A percentile compares a stretch with the other conserved stretches of the same genome.
Conservation (phyloP, 495 filamentous ascomycete species). For the Penicillium odoratum region DNA sequence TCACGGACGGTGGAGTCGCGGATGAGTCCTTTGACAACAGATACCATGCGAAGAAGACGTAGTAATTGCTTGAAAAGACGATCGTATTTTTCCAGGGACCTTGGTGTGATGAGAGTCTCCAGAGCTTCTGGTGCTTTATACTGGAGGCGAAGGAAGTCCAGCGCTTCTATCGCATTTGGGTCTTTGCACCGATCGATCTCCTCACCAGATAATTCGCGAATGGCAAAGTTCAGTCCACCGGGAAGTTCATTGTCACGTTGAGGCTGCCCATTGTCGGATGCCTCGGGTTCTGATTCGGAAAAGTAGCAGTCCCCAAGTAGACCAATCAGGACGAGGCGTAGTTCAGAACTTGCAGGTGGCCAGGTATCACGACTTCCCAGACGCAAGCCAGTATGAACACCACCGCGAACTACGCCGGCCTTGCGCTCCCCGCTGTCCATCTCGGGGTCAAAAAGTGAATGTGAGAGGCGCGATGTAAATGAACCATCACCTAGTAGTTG, state of each 20-base stretch:
- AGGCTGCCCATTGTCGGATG: conserved; percentile 21
- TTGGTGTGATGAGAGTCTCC: conserved; percentile 66
- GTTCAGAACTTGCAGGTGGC: conserved; percentile 91
- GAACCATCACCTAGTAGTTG: conserved; percentile 83
- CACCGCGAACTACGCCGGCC: conserved; percentile 63
- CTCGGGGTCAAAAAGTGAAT: conserved; percentile 86
- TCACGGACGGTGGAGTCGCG: conserved; percentile 53
- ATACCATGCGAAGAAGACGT: conserved; percentile 75
- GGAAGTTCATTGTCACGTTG: conserved; percentile 59
- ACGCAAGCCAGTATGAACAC: conserved; percentile 76
- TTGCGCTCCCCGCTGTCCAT: conserved; percentile 74
- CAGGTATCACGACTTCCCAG: conserved; percentile 75
- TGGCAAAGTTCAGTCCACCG: conserved; percentile 79
- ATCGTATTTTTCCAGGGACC: conserved; percentile 76
- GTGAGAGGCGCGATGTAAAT: conserved; percentile 73
- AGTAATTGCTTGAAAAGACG: conserved; percentile 76
- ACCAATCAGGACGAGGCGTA: conserved; percentile 84
- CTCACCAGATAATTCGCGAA: conserved; percentile 73
- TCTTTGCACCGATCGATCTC: conserved; percentile 80
- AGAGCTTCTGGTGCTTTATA: conserved; percentile 78
- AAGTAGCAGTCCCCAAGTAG: conserved; percentile 75
- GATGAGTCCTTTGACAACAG: conserved; percentile 69
- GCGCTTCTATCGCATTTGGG: conserved; percentile 73
- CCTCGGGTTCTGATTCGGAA: conserved; percentile 23
- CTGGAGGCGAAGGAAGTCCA: conserved; percentile 86